Conservation (phyloP, 2,329 filamentous ascomycete genomes). For the Sarocladium oryzae region DNA sequence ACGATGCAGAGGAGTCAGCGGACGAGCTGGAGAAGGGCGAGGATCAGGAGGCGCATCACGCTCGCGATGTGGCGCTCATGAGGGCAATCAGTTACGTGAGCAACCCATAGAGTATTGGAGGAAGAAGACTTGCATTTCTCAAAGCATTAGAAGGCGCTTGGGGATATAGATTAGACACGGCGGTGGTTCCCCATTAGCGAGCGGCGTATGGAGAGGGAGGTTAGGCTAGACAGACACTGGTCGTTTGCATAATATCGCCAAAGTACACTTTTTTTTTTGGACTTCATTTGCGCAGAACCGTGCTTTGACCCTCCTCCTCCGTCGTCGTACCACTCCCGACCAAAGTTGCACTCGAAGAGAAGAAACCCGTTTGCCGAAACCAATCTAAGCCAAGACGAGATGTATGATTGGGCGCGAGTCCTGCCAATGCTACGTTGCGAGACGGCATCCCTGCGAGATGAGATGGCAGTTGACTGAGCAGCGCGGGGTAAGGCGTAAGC, state of each 20-base stretch:
- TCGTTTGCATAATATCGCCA: neutral
- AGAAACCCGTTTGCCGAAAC: neutral
- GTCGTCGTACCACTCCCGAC: neutral
- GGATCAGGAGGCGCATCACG: conserved; percentile 15
- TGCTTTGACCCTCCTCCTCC: neutral
- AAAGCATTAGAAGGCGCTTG: no score
- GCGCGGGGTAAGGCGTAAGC: conserved; percentile 1
- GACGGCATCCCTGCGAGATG: no score
- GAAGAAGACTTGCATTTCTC: no score
- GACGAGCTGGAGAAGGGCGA: conserved; percentile 32
- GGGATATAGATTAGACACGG: neutral
- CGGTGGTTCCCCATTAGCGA: neutral
- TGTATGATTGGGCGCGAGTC: neutral
- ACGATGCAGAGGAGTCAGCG: conserved; percentile 28
- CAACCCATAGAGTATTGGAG: conserved; percentile 29
- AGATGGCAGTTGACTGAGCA: neutral
- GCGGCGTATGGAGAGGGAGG: no score
- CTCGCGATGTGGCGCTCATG: conserved; percentile 30
- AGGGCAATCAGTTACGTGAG: conserved; percentile 40
- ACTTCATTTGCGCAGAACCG: neutral
- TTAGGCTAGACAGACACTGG: neutral
- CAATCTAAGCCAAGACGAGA: conserved; percentile 5
- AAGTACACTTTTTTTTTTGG: neutral
- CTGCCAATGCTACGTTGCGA: neutral
- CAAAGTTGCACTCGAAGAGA: neutral